A percentile compares a stretch with the other conserved stretches of the same genome.
phyloP scores from a whole-genome alignment of 768 basidiomycete genomes.

The Termitomyces sp. region DNA sequence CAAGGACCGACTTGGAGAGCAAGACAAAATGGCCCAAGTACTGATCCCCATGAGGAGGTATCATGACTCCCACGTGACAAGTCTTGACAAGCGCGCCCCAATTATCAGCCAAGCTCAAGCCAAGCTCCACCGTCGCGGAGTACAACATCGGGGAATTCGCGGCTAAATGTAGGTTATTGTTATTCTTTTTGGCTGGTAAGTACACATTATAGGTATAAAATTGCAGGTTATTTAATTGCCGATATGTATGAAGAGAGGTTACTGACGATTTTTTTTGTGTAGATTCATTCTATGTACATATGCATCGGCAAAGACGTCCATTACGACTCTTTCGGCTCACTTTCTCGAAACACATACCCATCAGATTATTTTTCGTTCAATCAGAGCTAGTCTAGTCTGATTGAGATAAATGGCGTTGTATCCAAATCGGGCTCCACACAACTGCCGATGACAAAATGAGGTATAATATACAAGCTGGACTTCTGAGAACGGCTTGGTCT shows the following conservation, averaged over 20 bases:
- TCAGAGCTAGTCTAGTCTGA: background rate
- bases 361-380: background rate
- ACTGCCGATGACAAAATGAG: background rate
- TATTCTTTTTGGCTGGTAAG: too few species aligned
- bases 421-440: background rate
- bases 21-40: background rate
- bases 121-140: too few species aligned
- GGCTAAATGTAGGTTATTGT: background rate
- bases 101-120: too few species aligned
- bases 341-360: background rate
- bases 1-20: too few species aligned
- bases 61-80: background rate
- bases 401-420: background rate
- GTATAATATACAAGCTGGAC: background rate
- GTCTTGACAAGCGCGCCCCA: background rate
- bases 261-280: background rate
- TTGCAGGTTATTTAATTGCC: background rate
- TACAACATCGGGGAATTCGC: background rate
- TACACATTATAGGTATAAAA: too few species aligned
- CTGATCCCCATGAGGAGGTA: background rate
- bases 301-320: background rate
- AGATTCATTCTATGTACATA: background rate
- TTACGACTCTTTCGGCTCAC: background rate
- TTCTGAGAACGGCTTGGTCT: background rate
- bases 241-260: too few species aligned